Conservation (phyloP, 257 asterid genomes). For the Nicotiana knightiana region DNA sequence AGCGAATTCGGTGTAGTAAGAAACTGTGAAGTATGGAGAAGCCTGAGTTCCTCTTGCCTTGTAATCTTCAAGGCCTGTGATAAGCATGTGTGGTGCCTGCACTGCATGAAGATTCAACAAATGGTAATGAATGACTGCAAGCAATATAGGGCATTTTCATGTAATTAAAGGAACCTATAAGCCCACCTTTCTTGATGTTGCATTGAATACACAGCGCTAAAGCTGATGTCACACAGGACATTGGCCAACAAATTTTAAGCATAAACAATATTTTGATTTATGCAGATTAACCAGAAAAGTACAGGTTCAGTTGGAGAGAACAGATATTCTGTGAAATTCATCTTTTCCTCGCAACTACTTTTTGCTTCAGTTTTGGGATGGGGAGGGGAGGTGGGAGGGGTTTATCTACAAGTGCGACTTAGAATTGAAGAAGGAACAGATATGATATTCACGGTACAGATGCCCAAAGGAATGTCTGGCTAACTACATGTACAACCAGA, state of each 20-base stretch:
- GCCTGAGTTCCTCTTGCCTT: conserved; percentile 98
- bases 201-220: not conserved
- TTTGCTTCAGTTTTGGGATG: not conserved
- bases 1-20: conserved; percentile 75
- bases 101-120: conserved; percentile 34
- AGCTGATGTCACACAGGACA: not conserved
- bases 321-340: not conserved
- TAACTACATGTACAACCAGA: not conserved
- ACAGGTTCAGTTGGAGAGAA: not conserved
- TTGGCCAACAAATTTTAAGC: not conserved
- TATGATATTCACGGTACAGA: not conserved
- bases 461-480: not conserved
- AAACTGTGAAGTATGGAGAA: conserved; percentile 74
- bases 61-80: conserved; percentile 96
- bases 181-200: not conserved
- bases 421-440: not conserved
- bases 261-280: not conserved
- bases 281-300: not conserved
- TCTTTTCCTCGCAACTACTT: not conserved
- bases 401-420: not conserved
- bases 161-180: not conserved
- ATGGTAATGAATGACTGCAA: not conserved
- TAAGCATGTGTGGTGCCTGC: conserved; percentile 83
- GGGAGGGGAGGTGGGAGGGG: not conserved
- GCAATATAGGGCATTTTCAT: not conserved